Conservation (phyloP, 768 basidiomycete species). For the Daedaleopsis sinensis region DNA sequence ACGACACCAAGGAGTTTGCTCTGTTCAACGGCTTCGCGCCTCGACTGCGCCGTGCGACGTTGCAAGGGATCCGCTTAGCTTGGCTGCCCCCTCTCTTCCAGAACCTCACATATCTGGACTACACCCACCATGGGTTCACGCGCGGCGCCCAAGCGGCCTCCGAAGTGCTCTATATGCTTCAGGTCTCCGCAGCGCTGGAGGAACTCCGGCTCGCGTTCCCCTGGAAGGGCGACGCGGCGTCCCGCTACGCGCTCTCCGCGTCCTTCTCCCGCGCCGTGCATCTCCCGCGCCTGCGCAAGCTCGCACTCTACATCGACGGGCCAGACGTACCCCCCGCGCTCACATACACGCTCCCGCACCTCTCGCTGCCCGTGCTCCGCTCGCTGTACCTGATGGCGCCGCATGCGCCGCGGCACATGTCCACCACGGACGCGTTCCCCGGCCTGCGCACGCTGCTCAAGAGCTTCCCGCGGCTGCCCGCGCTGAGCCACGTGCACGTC, state of each 20-base stretch:
- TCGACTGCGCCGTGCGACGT: conserved; percentile 51
- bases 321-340: conserved; percentile 66
- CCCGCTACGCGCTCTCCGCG: conserved; percentile 29
- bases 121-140: conserved; percentile 73
- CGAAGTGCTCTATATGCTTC: conserved; percentile 61
- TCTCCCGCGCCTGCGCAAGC: conserved; percentile 48
- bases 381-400: conserved; percentile 48
- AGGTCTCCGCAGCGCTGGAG: conserved; percentile 52
- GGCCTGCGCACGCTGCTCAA: conserved; percentile 28
- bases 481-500: conserved; percentile 24
- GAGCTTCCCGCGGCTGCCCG: conserved; percentile 26
- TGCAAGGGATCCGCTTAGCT: conserved; percentile 66
- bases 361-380: conserved; percentile 51
- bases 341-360: conserved; percentile 49
- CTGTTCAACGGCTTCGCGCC: conserved; percentile 68
- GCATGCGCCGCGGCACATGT: conserved; percentile 1
- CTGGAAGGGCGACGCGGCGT: conserved; percentile 24
- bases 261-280: conserved; percentile 37
- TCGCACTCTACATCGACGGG: conserved; percentile 55
- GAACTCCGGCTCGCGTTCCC: conserved; percentile 62
- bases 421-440: conserved; percentile 9
- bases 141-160: conserved; percentile 54
- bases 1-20: conserved; percentile 67
- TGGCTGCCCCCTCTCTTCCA: conserved; percentile 67
- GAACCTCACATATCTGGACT: conserved; percentile 66